Base-by-base conservation (phyloP, 345 rosid species). In the Syzygium grande region DNA sequence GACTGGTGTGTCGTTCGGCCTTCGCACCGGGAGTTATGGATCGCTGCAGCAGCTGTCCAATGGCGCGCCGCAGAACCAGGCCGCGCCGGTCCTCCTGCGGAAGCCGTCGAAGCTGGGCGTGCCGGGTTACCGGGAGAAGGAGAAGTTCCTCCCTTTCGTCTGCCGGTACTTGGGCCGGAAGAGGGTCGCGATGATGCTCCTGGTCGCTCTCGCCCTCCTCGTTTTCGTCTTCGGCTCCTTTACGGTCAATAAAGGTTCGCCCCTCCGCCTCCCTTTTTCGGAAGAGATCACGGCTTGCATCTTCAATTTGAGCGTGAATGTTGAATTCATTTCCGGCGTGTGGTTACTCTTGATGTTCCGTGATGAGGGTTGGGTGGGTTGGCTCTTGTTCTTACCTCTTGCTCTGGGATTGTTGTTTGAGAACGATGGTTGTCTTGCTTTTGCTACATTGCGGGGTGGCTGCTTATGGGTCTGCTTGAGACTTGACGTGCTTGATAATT, bases 1-100 rank as follows among this genome's bases (percentile, higher is more conserved):
- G 98, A 94, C 91, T 92, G 97, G 94, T 90, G 90, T 92, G 97
- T 94, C 95, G 91, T 93, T 93, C 91, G 95, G 94, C 56, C 89
- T 88, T 88, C 90, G 95, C 87, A 88, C 92, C 58, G 96, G 92
- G 90, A 93, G 95, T 88, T 92, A 95, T 91, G 98, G 97, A 85
- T 94, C 93, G 93, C 92, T 88, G 87, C 56, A 87, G 84, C 43
- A 79, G 86, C 46, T 89, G 61, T 73, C 68, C 52, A 89, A 55
- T 63, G 87, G 86, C 84, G 86, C 78, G 55, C 63, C 52, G 89
- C 87, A 79, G 83, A 73, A 5, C 49, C 83, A 73, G 29, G 73
- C 85, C 73, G 86, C 86, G 56, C 84, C 92, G 43, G 88, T 88
- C 83, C 79, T 89, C 85, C 86, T 87, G 29, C 90, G 93, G n/a